Evolutionary conservation across 2,329 filamentous ascomycete species (phyloP), one percentile per base, ranked within the genome.

Genomic region (Pyrenophora tritici-repentis): DNA sequence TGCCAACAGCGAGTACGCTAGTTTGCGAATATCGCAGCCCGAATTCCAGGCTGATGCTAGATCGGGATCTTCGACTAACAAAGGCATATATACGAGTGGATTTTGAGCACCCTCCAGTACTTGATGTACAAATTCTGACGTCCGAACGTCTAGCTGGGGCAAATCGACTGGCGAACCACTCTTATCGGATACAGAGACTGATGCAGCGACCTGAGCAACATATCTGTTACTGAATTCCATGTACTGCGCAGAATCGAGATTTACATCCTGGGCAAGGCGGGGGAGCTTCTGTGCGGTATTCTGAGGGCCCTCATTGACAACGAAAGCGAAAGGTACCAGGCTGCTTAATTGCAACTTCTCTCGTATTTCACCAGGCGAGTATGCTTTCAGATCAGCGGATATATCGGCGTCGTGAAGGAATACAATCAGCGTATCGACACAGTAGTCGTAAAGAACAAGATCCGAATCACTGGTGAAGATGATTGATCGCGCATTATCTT

Each of bases 401-500:
- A 55, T 31, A 29, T 83, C 78, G 1, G 93, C 71, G 40, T 90
- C 87, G 48, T 81, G 79, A 24, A 96, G 81, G 49, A 93, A 86
- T 0, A 86, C 77, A 0, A 96, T 84, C 1, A 79, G 77, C 0
- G 87, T 87, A 1, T 79, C 57, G 0, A 67, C 41, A 0, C 86
- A 87, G 7, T 93, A 79, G 50, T 90, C 81, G 67, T 92, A 86
- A 0, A 93, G 80, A 0, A 96, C 76, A 7, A 97, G 79, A 66
- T 97, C 93, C 0, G 91, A 95, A 65, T 97, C 93, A n/a, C 85
- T 86, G 0, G 91, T 95, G 6, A 97, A 73, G 22, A 86, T 77
- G 12, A 91, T 81, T 0, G 84, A 85, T 0, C 83, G 84, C 2
- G 80, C 78, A 24, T 78, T 67, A 2, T 75, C 56, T n/a, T 78